Base-by-base conservation (phyloP, 306 rosid genomes). In the Bauhinia variegata region DNA sequence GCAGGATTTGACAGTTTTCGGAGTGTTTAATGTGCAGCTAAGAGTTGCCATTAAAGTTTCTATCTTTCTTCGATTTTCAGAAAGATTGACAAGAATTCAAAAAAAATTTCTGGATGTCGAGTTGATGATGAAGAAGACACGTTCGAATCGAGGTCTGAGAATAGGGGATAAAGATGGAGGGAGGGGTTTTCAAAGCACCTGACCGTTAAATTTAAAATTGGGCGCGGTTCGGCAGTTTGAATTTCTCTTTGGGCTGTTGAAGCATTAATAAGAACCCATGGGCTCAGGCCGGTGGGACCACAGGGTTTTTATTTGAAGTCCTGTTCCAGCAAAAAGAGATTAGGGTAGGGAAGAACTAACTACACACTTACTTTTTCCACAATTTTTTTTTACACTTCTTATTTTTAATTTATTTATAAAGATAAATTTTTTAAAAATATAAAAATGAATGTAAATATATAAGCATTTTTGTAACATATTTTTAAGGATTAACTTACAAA, bases 131-230 rank as follows among this genome's bases (percentile, higher is more conserved):
- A 39, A 33, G 32, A 18, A 28, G 56, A 8, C 28, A 18, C 1
- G 28, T 69, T 42, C 10, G 12, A 38, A 59, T 13, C 39, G 65
- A 18, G 71, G 59, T 44, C 15, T 15, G 14, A 23, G 58, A 46
- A 10, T 4, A 65, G 50, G 17, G 15, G 12, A 42, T 15, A 46
- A 11, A 65, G 50, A 4, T 8, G 1, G 43, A 5, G 59, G 5
- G 33, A 12, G 14, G 57, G 39, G 31, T 51, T 81, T 72, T 50
- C 9, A 75, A 68, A 68, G 43, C 42, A 58, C 51, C 13, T 14
- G 81, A 85, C 86, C 89, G 86, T 81, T 84, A 38, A 63, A 7
- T 41, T 9, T 23, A 23, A 2, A 23, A 23, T 23, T 23, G 28
- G 41, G 4, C n/a, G 69, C 23, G 18, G 41, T 42, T 65, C 57